These are phyloP conservation scores for Geotrichum cucujoidarum DNA, from an alignment of 1,139 yeast genomes.

Conservation along the genomic window DNA sequence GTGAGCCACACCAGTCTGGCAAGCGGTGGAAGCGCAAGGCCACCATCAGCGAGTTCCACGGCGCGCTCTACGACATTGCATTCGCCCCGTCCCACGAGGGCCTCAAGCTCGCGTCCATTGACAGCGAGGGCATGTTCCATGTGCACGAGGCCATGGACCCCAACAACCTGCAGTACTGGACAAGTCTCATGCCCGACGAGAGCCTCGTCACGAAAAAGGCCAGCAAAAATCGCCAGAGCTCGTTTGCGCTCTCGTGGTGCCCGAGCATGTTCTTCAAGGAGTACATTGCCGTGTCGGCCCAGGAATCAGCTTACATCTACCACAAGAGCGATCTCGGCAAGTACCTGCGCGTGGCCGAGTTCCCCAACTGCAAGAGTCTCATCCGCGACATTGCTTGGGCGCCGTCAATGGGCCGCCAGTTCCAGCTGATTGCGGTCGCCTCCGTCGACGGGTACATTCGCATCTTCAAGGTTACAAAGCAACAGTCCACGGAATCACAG, in stretches of 20 bases:
- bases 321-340: conserved; percentile 46
- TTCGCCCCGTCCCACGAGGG: conserved; percentile 89
- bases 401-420: conserved; percentile 88
- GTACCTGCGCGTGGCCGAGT: conserved; percentile 43
- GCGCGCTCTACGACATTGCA: conserved; percentile 82
- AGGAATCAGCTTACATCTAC: conserved; percentile 81
- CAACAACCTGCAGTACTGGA: conserved; percentile 77
- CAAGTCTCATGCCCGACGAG: conserved; percentile 56
- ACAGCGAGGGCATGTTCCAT: conserved; percentile 82
- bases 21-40: conserved; percentile 75
- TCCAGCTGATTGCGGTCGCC: conserved; percentile 88
- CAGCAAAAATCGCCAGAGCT: conserved; percentile 77
- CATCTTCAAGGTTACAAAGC: conserved; percentile 64
- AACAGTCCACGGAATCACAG: neutral
- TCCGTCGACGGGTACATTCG: conserved; percentile 92
- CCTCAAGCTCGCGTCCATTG: conserved; percentile 77
- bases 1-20: conserved; percentile 69
- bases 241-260: conserved; percentile 89
- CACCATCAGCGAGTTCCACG: conserved; percentile 76
- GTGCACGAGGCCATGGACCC: conserved; percentile 90
- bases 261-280: conserved; percentile 81
- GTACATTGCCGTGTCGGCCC: conserved; percentile 76
- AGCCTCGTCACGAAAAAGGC: conserved; percentile 65
- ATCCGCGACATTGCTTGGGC: conserved; percentile 95
- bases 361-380: conserved; percentile 75